A percentile compares a stretch with the other conserved stretches of the same genome.
These are phyloP conservation scores for Kwoniella pini DNA, from an alignment of 768 basidiomycete species.

Conservation along the genomic window DNA sequence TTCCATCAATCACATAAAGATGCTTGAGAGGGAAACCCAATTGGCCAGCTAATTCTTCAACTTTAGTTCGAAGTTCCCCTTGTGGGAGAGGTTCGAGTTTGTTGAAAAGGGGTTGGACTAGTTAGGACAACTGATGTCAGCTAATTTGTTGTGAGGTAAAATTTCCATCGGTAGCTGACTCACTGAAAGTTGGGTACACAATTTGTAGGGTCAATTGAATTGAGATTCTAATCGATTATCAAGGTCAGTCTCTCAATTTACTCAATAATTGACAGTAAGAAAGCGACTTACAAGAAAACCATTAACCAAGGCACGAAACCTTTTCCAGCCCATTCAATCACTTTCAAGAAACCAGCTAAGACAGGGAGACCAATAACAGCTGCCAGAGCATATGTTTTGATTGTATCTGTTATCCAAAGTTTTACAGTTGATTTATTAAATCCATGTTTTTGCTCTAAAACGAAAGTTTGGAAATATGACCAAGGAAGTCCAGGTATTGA, in stretches of 20 bases:
- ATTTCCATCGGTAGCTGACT: slow-evolving; percentile 56
- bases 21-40: slow-evolving; percentile 93
- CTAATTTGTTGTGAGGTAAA: slow-evolving; percentile 63
- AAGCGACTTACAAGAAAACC: slow-evolving; percentile 73
- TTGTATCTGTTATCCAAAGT: slow-evolving; percentile 73
- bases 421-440: slow-evolving; percentile 89
- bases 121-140: slow-evolving; percentile 56
- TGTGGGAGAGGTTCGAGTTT: slow-evolving; percentile 82
- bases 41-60: slow-evolving; percentile 73
- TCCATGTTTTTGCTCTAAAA: slow-evolving; percentile 90
- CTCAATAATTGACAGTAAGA: background rate
- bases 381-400: slow-evolving; percentile 76
- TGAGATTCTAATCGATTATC: slow-evolving; percentile 60
- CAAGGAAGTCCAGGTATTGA: slow-evolving; percentile 73
- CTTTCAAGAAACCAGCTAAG: slow-evolving; percentile 78
- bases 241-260: background rate
- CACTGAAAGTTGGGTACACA: slow-evolving; percentile 53
- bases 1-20: slow-evolving; percentile 95
- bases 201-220: slow-evolving; percentile 78
- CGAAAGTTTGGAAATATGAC: slow-evolving; percentile 82
- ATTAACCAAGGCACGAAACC: slow-evolving; percentile 91
- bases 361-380: slow-evolving; percentile 78
- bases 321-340: slow-evolving; percentile 91
- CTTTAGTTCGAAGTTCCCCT: slow-evolving; percentile 73
- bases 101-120: slow-evolving; percentile 91